phyloP scores from a whole-genome alignment of 352 stramenopile species.

The Saprolegnia parasitica region DNA sequence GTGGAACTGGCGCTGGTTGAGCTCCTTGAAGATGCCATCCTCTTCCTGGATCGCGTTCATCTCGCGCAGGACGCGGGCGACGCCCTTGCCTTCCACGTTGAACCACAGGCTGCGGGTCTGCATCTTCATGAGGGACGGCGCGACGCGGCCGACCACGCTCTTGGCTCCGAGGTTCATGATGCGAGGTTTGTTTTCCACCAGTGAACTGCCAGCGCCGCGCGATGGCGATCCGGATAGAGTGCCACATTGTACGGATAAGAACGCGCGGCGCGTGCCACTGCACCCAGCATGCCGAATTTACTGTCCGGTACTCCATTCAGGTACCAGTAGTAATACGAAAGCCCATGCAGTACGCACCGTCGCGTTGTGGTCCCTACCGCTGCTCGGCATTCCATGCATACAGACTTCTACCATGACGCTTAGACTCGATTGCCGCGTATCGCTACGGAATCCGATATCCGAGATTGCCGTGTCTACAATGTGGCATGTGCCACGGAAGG shows the following conservation, averaged over 20 bases:
- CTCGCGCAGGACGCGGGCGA: constrained; percentile 8
- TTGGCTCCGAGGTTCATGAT: constrained; percentile 19
- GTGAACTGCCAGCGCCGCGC: background rate
- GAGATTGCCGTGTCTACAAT: background rate
- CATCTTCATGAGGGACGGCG: background rate
- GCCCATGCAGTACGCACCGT: too few species aligned
- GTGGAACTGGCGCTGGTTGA: constrained; percentile 66
- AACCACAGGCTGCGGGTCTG: constrained; percentile 27
- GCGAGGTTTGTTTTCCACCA: constrained; percentile 20
- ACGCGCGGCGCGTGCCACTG: too few species aligned
- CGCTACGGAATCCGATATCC: too few species aligned
- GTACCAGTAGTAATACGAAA: too few species aligned
- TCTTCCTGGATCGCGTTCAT: constrained; percentile 68
- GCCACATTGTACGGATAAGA: background rate
- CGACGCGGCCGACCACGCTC: constrained; percentile 4
- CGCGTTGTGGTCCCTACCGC: too few species aligned
- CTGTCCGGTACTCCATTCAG: too few species aligned
- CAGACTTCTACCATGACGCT: too few species aligned
- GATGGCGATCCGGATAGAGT: constrained; percentile 8
- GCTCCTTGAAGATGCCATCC: constrained; percentile 70
- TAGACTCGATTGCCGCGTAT: too few species aligned
- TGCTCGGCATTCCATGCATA: too few species aligned
- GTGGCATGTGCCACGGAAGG: background rate
- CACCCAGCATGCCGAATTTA: background rate
- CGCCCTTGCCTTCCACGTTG: constrained; percentile 11